Evolutionary conservation across 1,284 basidiomycete species (phyloP).

Genomic region (Ustilago curta): DNA sequence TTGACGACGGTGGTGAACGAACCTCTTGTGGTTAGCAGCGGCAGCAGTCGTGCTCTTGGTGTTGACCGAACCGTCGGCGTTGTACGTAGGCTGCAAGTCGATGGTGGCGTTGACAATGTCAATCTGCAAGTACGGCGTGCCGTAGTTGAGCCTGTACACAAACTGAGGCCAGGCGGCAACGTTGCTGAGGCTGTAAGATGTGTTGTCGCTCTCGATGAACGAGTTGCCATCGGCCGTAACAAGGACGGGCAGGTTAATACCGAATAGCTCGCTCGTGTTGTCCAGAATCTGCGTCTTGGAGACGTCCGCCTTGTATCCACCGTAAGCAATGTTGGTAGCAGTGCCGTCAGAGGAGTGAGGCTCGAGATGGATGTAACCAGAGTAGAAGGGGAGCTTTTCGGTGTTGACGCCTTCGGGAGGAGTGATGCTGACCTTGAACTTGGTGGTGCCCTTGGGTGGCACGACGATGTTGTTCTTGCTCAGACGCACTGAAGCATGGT

Average conservation of each 20-base stretch:
- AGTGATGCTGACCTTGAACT: slow-evolving; percentile 69
- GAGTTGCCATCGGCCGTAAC: slow-evolving; percentile 25
- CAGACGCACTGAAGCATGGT: slow-evolving; percentile 72
- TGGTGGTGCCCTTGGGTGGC: slow-evolving; percentile 66
- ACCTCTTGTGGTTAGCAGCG: slow-evolving; percentile 33
- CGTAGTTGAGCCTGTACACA: slow-evolving; percentile 48
- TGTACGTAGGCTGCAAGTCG: slow-evolving; percentile 43
- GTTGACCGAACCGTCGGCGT: slow-evolving; percentile 26
- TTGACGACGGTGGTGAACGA: slow-evolving; percentile 39
- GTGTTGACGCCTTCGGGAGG: slow-evolving; percentile 72
- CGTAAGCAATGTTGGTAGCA: slow-evolving; percentile 50
- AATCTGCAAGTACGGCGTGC: slow-evolving; percentile 44
- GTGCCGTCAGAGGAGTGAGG: slow-evolving; percentile 30
- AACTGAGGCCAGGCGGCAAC: slow-evolving; percentile 37
- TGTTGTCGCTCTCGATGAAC: slow-evolving; percentile 36
- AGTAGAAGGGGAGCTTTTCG: slow-evolving; percentile 74
- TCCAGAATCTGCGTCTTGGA: slow-evolving; percentile 47
- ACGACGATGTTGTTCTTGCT: slow-evolving; percentile 69
- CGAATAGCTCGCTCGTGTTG: slow-evolving; percentile 50
- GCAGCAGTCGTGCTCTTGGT: slow-evolving; percentile 8
- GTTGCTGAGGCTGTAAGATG: slow-evolving; percentile 39
- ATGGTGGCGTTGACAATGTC: slow-evolving; percentile 42
- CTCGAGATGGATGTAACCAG: slow-evolving; percentile 74
- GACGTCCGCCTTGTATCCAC: slow-evolving; percentile 44
- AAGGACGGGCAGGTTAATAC: slow-evolving; percentile 45